Evolutionary conservation across 2,329 filamentous ascomycete species (phyloP), one percentile per base, ranked within the genome.

Genomic region (Malbranchea cinnamomea): DNA sequence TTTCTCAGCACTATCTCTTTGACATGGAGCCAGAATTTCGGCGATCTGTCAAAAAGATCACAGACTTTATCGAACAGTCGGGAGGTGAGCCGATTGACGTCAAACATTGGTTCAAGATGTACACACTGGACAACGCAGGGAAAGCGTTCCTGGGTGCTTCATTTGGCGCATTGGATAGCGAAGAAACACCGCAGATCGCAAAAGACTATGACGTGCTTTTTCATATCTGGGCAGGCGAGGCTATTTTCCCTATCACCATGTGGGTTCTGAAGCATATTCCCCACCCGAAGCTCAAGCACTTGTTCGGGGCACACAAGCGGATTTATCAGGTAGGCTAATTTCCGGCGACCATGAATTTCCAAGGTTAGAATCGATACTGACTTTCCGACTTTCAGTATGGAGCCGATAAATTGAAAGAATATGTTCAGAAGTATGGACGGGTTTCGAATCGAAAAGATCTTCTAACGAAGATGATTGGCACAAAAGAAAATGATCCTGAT

Each of bases 131-230:
- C 23, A 27, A 27, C 24, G 23, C 32, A 14, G 31, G 34, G 9
- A 28, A 37, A 17, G 25, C 32, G 12, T 37, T 37, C 23, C 34
- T 37, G 8, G 34, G 34, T n/a, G 20, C 32, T 21, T 27, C 34
- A 9, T 37, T 37, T 30, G 31, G 30, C 3, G 34, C 31, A 8
- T 15, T 37, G 14, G 26, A 30, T 12, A 30, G 26, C 15, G 28
- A 29, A 15, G 31, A 30, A n/a, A 14, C 27, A 24, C 34, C 31
- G 11, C 31, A 26, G 23, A 34, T 30, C 13, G 26, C 34, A 12
- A 33, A 30, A n/a, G 34, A 37, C 22, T 25, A 34, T 14, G 34
- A 37, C 18, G 11, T 28, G 5, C 20, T 30, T 30, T 37, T 37
- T n/a, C 12, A 34, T 17, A 11, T 20, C n/a, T 34, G 31, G 31